Evolutionary conservation across 352 stramenopile genomes (phyloP).

Genomic region (Phytophthora pluvialis): DNA sequence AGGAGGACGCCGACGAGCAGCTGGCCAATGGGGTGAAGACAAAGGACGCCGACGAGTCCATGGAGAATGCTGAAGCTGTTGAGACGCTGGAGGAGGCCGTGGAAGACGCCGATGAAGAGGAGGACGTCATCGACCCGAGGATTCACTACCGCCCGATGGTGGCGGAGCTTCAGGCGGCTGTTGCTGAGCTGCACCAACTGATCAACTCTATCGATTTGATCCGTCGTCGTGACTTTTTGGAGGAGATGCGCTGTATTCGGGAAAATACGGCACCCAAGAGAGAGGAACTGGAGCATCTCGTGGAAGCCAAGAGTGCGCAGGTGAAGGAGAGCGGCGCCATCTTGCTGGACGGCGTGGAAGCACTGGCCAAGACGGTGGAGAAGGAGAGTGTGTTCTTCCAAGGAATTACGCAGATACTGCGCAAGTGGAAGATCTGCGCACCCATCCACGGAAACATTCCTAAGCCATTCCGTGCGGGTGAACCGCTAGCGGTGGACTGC

Average conservation of each 20-base stretch:
- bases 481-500: slow-evolving; percentile 85
- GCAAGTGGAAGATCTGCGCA: slow-evolving; percentile 88
- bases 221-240: slow-evolving; percentile 74
- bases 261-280: slow-evolving; percentile 86
- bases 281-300: slow-evolving; percentile 80
- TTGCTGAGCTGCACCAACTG: slow-evolving; percentile 83
- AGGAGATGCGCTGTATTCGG: slow-evolving; percentile 88
- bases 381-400: slow-evolving; percentile 90
- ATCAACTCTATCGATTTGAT: slow-evolving; percentile 91
- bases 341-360: slow-evolving; percentile 73
- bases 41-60: slow-evolving; percentile 43
- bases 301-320: slow-evolving; percentile 79
- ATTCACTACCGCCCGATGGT: slow-evolving; percentile 90
- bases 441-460: slow-evolving; percentile 89
- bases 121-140: slow-evolving; percentile 86
- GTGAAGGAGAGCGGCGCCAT: slow-evolving; percentile 82
- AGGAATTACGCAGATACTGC: slow-evolving; percentile 76
- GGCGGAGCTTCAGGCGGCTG: slow-evolving; percentile 74
- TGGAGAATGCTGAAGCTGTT: slow-evolving; percentile 27
- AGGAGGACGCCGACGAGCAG: slow-evolving; percentile 13
- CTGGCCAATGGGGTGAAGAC: slow-evolving; percentile 33
- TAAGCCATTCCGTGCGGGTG: slow-evolving; percentile 84
- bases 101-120: slow-evolving; percentile 41
- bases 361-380: slow-evolving; percentile 68
- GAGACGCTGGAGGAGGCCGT: slow-evolving; percentile 30